Conservation (phyloP, 257 asterid species). For the Salvia miltiorrhiza region DNA sequence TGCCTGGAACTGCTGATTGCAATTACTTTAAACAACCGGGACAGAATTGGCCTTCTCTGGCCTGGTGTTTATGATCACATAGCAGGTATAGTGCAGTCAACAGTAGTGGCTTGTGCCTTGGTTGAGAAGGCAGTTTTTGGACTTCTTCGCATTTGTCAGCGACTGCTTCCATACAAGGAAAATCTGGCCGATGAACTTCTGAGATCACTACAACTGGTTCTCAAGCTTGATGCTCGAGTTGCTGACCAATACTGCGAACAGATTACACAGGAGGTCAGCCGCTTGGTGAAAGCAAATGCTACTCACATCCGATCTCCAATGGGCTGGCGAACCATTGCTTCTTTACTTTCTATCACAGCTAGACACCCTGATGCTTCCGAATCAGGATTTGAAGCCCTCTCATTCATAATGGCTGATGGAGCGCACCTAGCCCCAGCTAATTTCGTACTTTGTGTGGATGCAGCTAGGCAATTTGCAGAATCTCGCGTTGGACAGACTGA, state of each 20-base stretch:
- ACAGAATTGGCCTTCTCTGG: constrained; percentile 88
- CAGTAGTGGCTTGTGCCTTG: constrained; percentile 89
- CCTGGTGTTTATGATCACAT: constrained; percentile 93
- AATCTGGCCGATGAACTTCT: constrained; percentile 80
- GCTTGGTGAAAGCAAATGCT: constrained; percentile 83
- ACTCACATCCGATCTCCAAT: constrained; percentile 63
- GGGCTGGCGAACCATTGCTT: constrained; percentile 89
- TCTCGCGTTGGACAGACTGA: constrained; percentile 92
- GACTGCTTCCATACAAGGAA: constrained; percentile 90
- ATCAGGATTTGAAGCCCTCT: constrained; percentile 80
- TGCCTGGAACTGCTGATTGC: constrained; percentile 94
- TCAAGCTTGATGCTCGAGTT: constrained; percentile 88
- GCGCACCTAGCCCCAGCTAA: constrained; percentile 81
- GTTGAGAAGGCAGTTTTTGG: constrained; percentile 97
- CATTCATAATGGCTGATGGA: constrained; percentile 83
- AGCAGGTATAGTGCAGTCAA: constrained; percentile 81
- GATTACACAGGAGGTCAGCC: constrained; percentile 90
- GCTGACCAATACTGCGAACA: constrained; percentile 97
- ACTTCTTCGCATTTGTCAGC: constrained; percentile 85
- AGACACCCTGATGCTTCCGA: constrained; percentile 95
- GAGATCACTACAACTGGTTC: constrained; percentile 79
- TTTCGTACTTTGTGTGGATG: constrained; percentile 67
- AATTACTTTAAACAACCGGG: constrained; percentile 82
- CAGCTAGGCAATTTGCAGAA: constrained; percentile 92
- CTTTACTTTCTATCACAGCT: constrained; percentile 80